A percentile compares a stretch with the other conserved stretches of the same genome.
These are phyloP conservation scores for Boeremia exigua DNA, from an alignment of 2,329 filamentous ascomycete species.

Conservation along the genomic window DNA sequence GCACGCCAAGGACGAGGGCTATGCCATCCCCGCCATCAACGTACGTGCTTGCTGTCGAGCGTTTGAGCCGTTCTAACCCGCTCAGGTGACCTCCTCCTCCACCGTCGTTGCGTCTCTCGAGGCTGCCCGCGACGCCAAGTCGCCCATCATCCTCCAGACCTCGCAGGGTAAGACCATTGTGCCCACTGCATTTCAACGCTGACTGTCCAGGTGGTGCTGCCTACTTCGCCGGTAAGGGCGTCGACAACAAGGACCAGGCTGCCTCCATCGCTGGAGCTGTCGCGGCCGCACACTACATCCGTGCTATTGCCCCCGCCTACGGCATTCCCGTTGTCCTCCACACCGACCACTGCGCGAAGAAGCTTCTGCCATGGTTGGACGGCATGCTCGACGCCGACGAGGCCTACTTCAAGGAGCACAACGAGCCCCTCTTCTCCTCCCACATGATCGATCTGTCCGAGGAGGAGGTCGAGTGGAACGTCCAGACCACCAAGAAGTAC, in stretches of 20 bases:
- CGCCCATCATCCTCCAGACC: slow-evolving; percentile 65
- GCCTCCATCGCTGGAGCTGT: slow-evolving; percentile 88
- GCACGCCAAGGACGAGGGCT: slow-evolving; percentile 79
- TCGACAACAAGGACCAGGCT: slow-evolving; percentile 67
- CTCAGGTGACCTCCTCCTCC: slow-evolving; percentile 86
- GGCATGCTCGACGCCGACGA: slow-evolving; percentile 81
- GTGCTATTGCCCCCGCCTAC: slow-evolving; percentile 83
- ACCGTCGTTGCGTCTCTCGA: slow-evolving; percentile 78
- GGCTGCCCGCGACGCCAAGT: slow-evolving; percentile 89
- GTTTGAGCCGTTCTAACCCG: slow-evolving; percentile 16
- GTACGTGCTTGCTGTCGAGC: too few relatives aligned
- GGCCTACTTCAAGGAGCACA: slow-evolving; percentile 81
- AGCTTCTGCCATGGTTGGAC: slow-evolving; percentile 97
- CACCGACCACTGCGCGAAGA: slow-evolving; percentile 99
- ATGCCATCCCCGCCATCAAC: slow-evolving; percentile 48
- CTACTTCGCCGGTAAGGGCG: slow-evolving; percentile 74
- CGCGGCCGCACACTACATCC: slow-evolving; percentile 88
- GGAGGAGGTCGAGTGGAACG: slow-evolving; percentile 82
- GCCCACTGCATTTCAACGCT: neutral
- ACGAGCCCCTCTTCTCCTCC: slow-evolving; percentile 86
- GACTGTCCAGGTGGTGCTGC: slow-evolving; percentile 29
- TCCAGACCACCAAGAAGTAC: slow-evolving; percentile 76
- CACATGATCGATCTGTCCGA: slow-evolving; percentile 98
- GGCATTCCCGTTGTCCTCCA: slow-evolving; percentile 62
- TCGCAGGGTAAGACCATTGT: slow-evolving; percentile 10